These are phyloP conservation scores for Paraurostyla sp. DNA, from an alignment of 73 alveolate genomes.

Conservation along the genomic window DNA sequence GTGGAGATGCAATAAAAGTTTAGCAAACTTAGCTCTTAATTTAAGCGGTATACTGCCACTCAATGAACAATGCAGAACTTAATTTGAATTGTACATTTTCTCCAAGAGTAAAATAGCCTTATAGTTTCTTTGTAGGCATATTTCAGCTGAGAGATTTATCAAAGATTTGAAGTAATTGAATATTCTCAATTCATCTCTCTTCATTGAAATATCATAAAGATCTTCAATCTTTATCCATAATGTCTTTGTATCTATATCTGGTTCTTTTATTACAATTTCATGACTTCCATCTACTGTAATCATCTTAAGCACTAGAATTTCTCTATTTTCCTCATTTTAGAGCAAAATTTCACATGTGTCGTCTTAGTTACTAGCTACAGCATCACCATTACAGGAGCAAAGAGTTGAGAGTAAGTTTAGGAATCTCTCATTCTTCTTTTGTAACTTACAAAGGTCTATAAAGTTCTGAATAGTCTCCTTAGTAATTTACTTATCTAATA, in stretches of 20 bases:
- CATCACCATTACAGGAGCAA: constrained; percentile 73
- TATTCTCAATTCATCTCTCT: constrained; percentile 68
- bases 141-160: constrained; percentile 51
- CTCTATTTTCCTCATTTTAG: constrained; percentile 54
- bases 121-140: constrained; percentile 69
- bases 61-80: neutral
- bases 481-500: constrained; percentile 70
- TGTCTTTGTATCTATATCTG: constrained; percentile 24
- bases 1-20: constrained; percentile 58
- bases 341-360: constrained; percentile 67
- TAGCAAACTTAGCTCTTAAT: constrained; percentile 62
- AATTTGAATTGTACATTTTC: constrained; percentile 38
- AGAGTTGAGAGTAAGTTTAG: constrained; percentile 65
- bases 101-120: constrained; percentile 56
- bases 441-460: constrained; percentile 49
- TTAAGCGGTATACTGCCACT: constrained; percentile 5
- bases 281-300: constrained; percentile 6
- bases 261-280: constrained; percentile 40
- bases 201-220: constrained; percentile 21
- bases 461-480: constrained; percentile 64
- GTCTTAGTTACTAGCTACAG: constrained; percentile 66
- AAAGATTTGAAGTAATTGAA: constrained; percentile 70
- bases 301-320: constrained; percentile 49
- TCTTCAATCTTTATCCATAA: constrained; percentile 33
- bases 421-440: constrained; percentile 68